phyloP scores from a whole-genome alignment of 1,284 basidiomycete genomes.

The Anthracocystis setariae region DNA sequence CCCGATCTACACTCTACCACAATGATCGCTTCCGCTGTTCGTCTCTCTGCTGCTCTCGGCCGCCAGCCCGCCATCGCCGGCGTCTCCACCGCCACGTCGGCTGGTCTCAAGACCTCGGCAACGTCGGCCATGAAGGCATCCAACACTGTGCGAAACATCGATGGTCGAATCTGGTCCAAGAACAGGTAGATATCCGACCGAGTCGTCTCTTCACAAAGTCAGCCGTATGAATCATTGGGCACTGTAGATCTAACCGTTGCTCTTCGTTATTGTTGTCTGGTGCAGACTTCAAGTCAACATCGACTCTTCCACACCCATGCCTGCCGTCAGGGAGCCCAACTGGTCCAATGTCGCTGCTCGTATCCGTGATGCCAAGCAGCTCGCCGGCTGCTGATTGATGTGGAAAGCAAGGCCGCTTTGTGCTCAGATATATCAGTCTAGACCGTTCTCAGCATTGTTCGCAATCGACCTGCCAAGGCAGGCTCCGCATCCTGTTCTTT shows the following conservation, averaged over 20 bases:
- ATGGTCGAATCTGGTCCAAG: constrained; percentile 44
- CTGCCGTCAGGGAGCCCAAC: constrained; percentile 35
- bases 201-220: neutral
- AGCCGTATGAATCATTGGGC: neutral
- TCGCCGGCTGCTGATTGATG: constrained; percentile 39
- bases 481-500: constrained; percentile 24
- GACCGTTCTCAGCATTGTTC: neutral
- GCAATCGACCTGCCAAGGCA: constrained; percentile 12
- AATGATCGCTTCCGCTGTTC: constrained; percentile 48
- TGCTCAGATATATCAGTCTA: neutral
- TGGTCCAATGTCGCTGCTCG: constrained; percentile 46
- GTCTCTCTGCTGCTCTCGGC: constrained; percentile 44
- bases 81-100: constrained; percentile 29
- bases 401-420: neutral
- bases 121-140: constrained; percentile 28
- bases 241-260: neutral
- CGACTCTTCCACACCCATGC: constrained; percentile 31
- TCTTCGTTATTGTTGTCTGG: neutral
- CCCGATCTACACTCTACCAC: constrained; percentile 7
- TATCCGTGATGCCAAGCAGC: constrained; percentile 42
- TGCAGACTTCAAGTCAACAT: constrained; percentile 36
- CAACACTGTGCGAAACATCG: constrained; percentile 30
- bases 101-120: constrained; percentile 49
- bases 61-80: constrained; percentile 38
- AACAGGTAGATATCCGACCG: constrained; percentile 35